These are phyloP conservation scores for apple (Malus domestica) DNA, from an alignment of 306 rosid species.

Conservation along the genomic window ASM211411v1 NC_041794.1:4865001-4865500, in stretches of 20 bases:
- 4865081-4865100: background rate
- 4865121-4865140: background rate
- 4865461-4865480: no score
- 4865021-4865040: background rate
- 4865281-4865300: background rate
- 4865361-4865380: background rate
- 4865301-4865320: background rate
- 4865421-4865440: no score
- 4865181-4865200: background rate
- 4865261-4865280: background rate
- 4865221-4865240: background rate
- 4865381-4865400: background rate
- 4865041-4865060: background rate
- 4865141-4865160: background rate
- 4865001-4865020: background rate
- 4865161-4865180: background rate
- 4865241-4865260: background rate
- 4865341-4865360: background rate
- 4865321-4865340: background rate
- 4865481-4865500: no score
- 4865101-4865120: background rate
- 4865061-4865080: no score
- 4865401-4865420: background rate
- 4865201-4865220: background rate
- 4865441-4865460: no score